Evolutionary conservation across 2,329 filamentous ascomycete genomes (phyloP).

Genomic region (Verticillium dahliae): DNA sequence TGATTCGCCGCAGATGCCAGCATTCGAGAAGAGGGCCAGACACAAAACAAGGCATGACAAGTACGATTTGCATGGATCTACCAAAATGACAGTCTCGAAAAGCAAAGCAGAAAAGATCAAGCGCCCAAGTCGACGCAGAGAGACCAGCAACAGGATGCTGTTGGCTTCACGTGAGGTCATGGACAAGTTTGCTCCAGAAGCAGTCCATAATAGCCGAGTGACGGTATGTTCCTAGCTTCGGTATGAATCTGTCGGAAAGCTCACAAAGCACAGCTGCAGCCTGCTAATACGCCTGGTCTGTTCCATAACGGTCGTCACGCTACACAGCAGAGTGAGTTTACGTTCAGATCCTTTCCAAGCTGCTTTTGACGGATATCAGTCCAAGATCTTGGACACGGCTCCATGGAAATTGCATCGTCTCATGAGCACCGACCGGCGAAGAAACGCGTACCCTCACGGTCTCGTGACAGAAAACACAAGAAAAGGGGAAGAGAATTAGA

Average conservation of each 20-base stretch:
- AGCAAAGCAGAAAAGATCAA: slow-evolving; percentile 12
- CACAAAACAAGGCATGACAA: slow-evolving; percentile 49
- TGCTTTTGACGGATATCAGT: background rate
- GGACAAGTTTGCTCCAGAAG: slow-evolving; percentile 47
- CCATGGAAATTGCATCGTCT: slow-evolving; percentile 8
- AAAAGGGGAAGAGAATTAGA: slow-evolving; percentile 25
- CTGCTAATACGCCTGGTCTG: slow-evolving; percentile 29
- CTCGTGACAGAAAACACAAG: slow-evolving; percentile 14
- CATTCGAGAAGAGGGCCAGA: slow-evolving; percentile 44
- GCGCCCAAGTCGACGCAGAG: slow-evolving; percentile 15
- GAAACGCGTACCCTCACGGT: slow-evolving; percentile 10
- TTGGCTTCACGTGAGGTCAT: slow-evolving; percentile 40
- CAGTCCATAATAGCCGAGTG: slow-evolving; percentile 34
- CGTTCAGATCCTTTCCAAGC: too few relatives aligned
- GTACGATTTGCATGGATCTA: slow-evolving; percentile 38
- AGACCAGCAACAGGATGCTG: slow-evolving; percentile 15
- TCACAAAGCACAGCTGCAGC: slow-evolving; percentile 23
- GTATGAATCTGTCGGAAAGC: background rate
- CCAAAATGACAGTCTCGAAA: background rate
- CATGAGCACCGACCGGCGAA: background rate
- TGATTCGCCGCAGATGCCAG: too few relatives aligned
- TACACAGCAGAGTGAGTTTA: slow-evolving; percentile 18
- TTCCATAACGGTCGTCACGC: slow-evolving; percentile 33
- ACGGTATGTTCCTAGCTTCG: slow-evolving; percentile 19
- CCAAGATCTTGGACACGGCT: slow-evolving; percentile 8